phyloP scores from a whole-genome alignment of 2,329 filamentous ascomycete species.

The Ilyonectria mors-panacis region DNA sequence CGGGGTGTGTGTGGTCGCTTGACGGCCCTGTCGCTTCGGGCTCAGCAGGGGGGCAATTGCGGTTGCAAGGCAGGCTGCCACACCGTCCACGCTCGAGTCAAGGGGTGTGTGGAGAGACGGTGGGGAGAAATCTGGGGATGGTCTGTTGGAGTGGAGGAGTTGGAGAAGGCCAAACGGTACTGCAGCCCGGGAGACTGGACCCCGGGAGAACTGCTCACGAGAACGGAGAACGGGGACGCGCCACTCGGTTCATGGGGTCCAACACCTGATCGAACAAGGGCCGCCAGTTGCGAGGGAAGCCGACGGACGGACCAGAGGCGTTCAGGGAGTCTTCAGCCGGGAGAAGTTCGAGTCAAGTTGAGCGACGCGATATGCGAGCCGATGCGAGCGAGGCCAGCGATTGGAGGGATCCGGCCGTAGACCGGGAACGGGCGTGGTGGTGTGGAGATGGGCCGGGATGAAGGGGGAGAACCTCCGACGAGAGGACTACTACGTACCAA shows the following conservation, averaged over 20 bases:
- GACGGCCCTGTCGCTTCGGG: conserved; percentile 18
- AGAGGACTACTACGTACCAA: conserved; percentile 9
- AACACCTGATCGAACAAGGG: conserved; percentile 28
- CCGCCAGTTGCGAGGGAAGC: not conserved
- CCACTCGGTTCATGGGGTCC: conserved; percentile 28
- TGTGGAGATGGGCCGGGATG: conserved; percentile 6
- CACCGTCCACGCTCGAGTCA: not conserved
- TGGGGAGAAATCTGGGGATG: conserved; percentile 46
- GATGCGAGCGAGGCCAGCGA: conserved; percentile 43
- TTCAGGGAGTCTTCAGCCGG: not conserved
- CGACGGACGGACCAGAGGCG: conserved; percentile 10
- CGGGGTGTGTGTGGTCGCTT: conserved; percentile 32
- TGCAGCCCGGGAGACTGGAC: conserved; percentile 5
- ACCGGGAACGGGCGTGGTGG: conserved; percentile 21
- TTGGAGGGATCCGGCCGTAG: conserved; percentile 32
- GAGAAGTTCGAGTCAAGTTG: conserved; percentile 5
- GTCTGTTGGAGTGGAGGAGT: conserved; percentile 30
- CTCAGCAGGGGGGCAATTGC: not conserved
- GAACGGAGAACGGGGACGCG: conserved; percentile 28
- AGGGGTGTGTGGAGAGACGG: conserved; percentile 24
- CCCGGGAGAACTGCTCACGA: conserved; percentile 6
- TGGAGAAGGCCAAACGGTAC: conserved; percentile 29
- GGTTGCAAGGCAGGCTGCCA: conserved; percentile 9
- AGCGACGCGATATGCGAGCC: conserved; percentile 48
- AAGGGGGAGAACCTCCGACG: not conserved